Evolutionary conservation across 139 green algal genomes (phyloP).

Genomic region (Volvox africanus): DNA sequence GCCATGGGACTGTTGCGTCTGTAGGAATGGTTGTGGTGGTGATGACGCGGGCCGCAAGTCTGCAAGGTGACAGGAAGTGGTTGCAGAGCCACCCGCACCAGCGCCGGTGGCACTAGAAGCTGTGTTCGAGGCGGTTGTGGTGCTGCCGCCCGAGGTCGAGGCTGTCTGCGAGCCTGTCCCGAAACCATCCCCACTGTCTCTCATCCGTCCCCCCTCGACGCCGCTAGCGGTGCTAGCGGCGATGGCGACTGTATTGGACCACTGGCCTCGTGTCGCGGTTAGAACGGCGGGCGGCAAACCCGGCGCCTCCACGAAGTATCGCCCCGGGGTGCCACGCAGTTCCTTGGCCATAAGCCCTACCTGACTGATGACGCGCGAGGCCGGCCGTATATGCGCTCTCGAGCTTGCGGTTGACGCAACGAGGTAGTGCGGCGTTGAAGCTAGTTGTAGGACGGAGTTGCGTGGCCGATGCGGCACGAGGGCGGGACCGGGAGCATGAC

Average conservation of each 20-base stretch:
- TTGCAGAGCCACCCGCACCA: too few relatives aligned
- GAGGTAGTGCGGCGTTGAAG: neutral
- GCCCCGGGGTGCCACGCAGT: slow-evolving; percentile 1
- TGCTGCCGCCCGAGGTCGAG: too few relatives aligned
- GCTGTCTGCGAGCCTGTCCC: neutral
- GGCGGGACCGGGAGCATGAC: neutral
- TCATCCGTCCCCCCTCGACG: neutral
- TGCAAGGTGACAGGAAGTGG: neutral
- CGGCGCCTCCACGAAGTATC: neutral
- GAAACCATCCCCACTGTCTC: neutral
- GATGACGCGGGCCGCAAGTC: neutral
- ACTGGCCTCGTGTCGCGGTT: neutral
- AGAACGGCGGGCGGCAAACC: neutral
- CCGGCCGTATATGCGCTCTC: neutral
- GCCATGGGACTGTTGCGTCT: too few relatives aligned
- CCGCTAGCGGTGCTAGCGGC: neutral
- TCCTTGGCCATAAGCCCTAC: neutral
- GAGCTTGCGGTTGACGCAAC: neutral
- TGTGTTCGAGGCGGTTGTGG: too few relatives aligned
- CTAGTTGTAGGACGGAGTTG: neutral
- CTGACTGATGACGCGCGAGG: neutral
- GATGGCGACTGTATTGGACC: neutral
- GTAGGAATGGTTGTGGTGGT: neutral
- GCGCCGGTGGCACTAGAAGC: too few relatives aligned
- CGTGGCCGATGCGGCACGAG: neutral